Percentiles rank a stretch among this genome's conserved stretches.
Conservation (phyloP, 202 grass and related monocot genomes). For the Zizania palustris region DNA sequence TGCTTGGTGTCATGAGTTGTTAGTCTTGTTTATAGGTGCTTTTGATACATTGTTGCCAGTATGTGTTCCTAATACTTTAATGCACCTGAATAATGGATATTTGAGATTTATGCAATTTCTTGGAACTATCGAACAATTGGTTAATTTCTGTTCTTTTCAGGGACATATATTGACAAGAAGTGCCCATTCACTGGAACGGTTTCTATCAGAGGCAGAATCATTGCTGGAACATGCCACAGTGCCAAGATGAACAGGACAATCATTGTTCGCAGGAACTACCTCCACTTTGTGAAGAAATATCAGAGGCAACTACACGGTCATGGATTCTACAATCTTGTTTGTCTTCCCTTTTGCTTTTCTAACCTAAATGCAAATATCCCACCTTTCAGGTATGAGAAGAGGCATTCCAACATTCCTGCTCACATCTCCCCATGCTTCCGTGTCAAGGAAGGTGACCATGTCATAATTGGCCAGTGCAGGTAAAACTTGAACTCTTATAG, state of each 20-base stretch:
- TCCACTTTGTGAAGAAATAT: conserved; percentile 93
- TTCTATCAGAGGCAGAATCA: too few relatives aligned
- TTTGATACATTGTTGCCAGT: not conserved
- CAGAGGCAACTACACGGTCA: conserved; percentile 55
- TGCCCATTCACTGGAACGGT: too few relatives aligned
- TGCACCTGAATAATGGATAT: not conserved
- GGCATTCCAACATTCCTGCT: conserved; percentile 85
- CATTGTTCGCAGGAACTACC: conserved; percentile 91
- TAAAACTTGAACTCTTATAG: conserved; percentile 7
- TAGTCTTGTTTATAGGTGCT: not conserved
- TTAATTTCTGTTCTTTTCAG: conserved; percentile 52
- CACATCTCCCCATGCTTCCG: not conserved
- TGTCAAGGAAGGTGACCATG: too few relatives aligned
- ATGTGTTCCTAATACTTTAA: not conserved
- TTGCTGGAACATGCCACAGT: too few relatives aligned
- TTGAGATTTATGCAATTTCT: not conserved
- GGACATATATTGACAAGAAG: conserved; percentile 43
- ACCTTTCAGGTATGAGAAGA: conserved; percentile 78
- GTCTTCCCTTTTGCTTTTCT: not conserved
- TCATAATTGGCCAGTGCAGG: conserved; percentile 67
- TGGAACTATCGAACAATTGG: not conserved
- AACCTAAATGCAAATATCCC: not conserved
- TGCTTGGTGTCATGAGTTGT: not conserved
- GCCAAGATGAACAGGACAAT: conserved; percentile 67
- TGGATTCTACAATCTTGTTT: not conserved